Base-by-base conservation (phyloP, 345 rosid genomes). In the Syzygium jambos region DNA sequence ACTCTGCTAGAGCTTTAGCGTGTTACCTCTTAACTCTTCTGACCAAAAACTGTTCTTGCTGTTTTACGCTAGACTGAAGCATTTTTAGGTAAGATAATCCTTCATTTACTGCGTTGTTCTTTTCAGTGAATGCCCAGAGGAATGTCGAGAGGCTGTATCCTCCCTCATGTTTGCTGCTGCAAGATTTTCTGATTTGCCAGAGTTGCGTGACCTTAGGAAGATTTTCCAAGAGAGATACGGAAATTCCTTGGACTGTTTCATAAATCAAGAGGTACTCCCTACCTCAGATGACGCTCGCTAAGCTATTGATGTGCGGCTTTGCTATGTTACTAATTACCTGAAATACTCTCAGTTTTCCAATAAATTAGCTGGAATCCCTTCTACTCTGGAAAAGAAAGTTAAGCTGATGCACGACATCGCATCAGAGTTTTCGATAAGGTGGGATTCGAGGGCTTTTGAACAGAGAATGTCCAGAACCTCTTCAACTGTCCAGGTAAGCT, bases 151-250 rank as follows among this genome's bases (percentile, higher is more conserved):
- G 90, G 94, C 96, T 82, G 94, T 94, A 29, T 90, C 99, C 23
- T 98, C 98, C 78, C 87, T 98, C 84, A 98, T 96, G 97, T 93
- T 91, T 93, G 99, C 99, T 85, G 98, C 99, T 86, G 96, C 99
- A 78, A 95, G 98, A 90, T 94, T 95, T 91, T 95, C 99, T 65
- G 99, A 95, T 91, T 88, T 98, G 89, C 99, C 98, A 1, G 98
- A 98, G 92, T 85, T 98, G 84, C 97, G 96, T 41, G 98, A 96
- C 51, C 95, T 98, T 53, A 96, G 99, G 94, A 93, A 95, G 59
- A 90, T 91, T 77, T 96, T 98, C 91, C 93, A 92, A 12, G 96
- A 98, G 90, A 96, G 93, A 93, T 98, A 96, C 30, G 94, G 91
- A 87, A 93, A 89, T 94, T 92, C 98, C 78, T 86, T 96, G 86